Percentiles rank a stretch among this genome's conserved stretches.
phyloP scores from a whole-genome alignment of 75 land plant species.

The Chamaecyparis obtusa region DNA sequence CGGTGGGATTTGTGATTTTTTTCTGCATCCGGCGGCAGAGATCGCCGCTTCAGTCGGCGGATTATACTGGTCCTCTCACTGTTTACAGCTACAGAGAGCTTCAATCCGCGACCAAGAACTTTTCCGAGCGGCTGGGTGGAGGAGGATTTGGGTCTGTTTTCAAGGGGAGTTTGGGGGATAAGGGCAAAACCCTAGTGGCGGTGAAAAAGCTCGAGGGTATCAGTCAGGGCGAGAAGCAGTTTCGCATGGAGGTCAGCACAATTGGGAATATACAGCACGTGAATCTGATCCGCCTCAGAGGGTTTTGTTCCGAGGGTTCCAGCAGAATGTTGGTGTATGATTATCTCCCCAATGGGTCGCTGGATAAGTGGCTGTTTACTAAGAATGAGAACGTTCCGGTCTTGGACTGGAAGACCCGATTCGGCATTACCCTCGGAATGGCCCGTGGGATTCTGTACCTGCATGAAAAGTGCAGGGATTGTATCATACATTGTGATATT shows the following conservation, averaged over 20 bases:
- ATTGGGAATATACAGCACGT: constrained; percentile 22
- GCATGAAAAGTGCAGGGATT: constrained; percentile 10
- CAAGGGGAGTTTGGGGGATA: constrained; percentile 17
- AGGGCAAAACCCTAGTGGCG: constrained; percentile 8
- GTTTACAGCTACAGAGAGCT: constrained; percentile 18
- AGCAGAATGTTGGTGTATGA: neutral
- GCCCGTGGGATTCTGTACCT: constrained; percentile 4
- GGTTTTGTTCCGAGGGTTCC: constrained; percentile 16
- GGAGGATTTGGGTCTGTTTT: constrained; percentile 28
- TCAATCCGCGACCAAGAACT: constrained; percentile 18
- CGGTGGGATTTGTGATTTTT: neutral
- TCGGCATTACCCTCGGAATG: neutral
- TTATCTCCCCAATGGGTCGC: neutral
- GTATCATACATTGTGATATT: constrained; percentile 9
- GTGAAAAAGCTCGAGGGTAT: constrained; percentile 26
- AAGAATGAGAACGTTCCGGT: neutral
- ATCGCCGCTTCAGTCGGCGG: neutral
- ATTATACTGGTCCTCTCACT: constrained; percentile 14
- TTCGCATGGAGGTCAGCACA: constrained; percentile 22
- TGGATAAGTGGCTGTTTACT: neutral
- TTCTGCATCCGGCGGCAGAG: neutral
- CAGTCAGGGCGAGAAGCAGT: constrained; percentile 18
- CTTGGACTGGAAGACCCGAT: constrained; percentile 5
- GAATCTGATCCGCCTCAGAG: constrained; percentile 17
- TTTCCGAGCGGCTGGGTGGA: constrained; percentile 19